Conservation (phyloP, 163 green algal genomes). For the Chlamydomonas reinhardtii region DNA sequence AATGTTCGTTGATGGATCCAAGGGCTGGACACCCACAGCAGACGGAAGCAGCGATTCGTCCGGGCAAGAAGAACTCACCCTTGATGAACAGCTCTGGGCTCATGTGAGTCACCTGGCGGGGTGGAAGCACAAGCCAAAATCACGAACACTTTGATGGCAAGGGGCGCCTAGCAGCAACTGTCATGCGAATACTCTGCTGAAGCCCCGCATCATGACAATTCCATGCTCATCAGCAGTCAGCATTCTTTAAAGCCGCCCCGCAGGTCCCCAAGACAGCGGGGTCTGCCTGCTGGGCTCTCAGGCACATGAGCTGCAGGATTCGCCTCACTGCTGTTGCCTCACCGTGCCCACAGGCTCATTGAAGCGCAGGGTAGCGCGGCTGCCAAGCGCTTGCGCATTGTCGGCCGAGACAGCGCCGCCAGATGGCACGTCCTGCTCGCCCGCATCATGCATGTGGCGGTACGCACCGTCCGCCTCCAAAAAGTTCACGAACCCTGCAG, state of each 20-base stretch:
- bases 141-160: background rate
- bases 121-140: background rate
- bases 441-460: background rate
- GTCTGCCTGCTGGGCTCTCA: too few species aligned
- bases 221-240: too few species aligned
- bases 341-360: slow-evolving; percentile 5
- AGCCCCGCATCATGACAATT: too few species aligned
- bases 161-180: background rate
- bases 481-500: background rate
- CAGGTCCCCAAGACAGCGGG: too few species aligned
- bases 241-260: too few species aligned
- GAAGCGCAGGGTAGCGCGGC: background rate
- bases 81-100: slow-evolving; percentile 9
- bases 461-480: background rate
- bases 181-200: background rate
- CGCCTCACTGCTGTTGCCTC: too few species aligned
- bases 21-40: too few species aligned
- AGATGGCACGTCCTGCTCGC: too few species aligned
- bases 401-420: too few species aligned
- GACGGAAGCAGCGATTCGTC: too few species aligned
- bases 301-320: too few species aligned
- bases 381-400: background rate
- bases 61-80: background rate
- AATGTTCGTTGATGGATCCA: too few species aligned
- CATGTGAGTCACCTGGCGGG: background rate